These are phyloP conservation scores for Pichia cephalocereana DNA, from an alignment of 805 yeast genomes.

Conservation along the genomic window DNA sequence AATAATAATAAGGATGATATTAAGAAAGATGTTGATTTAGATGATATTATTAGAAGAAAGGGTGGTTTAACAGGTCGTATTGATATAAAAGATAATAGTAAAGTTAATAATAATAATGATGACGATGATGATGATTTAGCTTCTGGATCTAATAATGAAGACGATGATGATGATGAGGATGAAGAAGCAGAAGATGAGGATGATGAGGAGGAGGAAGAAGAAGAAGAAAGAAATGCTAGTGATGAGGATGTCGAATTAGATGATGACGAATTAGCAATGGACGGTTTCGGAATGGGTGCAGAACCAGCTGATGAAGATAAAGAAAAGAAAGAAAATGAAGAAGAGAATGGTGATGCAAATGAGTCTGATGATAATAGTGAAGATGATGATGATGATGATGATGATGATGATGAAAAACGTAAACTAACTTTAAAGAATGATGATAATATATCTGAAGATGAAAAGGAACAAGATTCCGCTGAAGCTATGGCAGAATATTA, in stretches of 20 bases:
- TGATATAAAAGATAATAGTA: conserved; percentile 21
- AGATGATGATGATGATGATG: conserved; percentile 28
- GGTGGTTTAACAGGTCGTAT: conserved; percentile 45
- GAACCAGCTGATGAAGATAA: conserved; percentile 14
- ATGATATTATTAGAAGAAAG: conserved; percentile 75
- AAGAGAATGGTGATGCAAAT: conserved; percentile 10
- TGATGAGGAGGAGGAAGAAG: neutral
- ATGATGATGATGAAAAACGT: conserved; percentile 21
- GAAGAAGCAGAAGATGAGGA: conserved; percentile 15
- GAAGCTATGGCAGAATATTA: conserved; percentile 79
- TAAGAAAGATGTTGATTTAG: conserved; percentile 70
- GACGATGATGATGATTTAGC: conserved; percentile 27
- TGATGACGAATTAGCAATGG: conserved; percentile 32
- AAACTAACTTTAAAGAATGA: conserved; percentile 14
- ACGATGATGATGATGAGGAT: conserved; percentile 24
- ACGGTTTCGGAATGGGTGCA: conserved; percentile 33
- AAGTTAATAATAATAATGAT: conserved; percentile 25
- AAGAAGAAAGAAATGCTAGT: conserved; percentile 18
- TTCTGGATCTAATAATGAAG: conserved; percentile 29
- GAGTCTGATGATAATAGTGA: conserved; percentile 28
- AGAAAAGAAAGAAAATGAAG: conserved; percentile 17
- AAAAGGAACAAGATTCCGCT: conserved; percentile 60
- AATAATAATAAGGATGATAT: conserved; percentile 11
- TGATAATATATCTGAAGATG: conserved; percentile 20
- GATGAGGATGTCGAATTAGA: conserved; percentile 13